phyloP scores from a whole-genome alignment of 805 yeast species.

The Schizosaccharomyces cryophilus region DNA sequence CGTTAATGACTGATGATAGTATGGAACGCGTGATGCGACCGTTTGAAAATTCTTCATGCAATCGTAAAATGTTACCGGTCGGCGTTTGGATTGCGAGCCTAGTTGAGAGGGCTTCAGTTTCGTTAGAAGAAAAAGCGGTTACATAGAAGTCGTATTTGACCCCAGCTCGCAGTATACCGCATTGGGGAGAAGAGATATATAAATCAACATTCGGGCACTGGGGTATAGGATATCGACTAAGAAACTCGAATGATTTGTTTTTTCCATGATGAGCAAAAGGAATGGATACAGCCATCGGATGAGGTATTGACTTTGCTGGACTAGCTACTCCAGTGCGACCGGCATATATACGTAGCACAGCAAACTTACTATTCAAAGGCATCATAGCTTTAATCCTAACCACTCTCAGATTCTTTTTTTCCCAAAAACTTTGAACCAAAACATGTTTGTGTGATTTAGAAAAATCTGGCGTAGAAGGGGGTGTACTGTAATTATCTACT shows the following conservation, averaged over 20 bases:
- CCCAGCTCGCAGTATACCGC: constrained; percentile 29
- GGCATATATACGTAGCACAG: constrained; percentile 51
- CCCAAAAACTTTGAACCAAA: constrained; percentile 60
- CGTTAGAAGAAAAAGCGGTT: background rate
- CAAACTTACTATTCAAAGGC: constrained; percentile 44
- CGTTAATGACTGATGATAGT: constrained; percentile 20
- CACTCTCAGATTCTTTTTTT: constrained; percentile 27
- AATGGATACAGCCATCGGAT: constrained; percentile 16
- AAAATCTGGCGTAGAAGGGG: constrained; percentile 11
- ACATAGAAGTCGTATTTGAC: constrained; percentile 34
- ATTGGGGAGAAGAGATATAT: constrained; percentile 70
- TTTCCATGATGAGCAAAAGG: constrained; percentile 6
- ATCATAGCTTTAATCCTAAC: constrained; percentile 61
- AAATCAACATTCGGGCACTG: constrained; percentile 46
- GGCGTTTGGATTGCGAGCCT: constrained; percentile 35
- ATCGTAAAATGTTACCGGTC: constrained; percentile 44
- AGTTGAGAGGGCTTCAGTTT: background rate
- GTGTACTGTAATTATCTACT: constrained; percentile 17
- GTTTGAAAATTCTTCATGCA: background rate
- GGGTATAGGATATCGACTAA: constrained; percentile 47
- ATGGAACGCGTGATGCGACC: background rate
- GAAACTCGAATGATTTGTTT: constrained; percentile 38
- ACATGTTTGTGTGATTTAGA: constrained; percentile 20
- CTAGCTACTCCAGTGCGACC: constrained; percentile 28
- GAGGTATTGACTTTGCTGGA: constrained; percentile 6